Evolutionary conservation across 352 stramenopile species (phyloP).

Genomic region (Albugo candida): DNA sequence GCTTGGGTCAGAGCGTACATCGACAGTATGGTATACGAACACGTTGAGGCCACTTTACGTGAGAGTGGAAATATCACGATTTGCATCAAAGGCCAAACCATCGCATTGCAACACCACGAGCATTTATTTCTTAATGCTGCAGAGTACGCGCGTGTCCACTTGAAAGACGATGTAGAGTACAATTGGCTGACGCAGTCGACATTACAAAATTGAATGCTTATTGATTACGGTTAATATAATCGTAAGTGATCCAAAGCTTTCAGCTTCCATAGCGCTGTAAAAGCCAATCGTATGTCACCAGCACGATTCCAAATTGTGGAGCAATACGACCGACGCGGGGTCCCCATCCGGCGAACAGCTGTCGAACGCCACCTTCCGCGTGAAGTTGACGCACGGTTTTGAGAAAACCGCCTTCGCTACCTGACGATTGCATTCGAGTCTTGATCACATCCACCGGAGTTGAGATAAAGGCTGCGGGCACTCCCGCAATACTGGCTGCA

Average conservation of each 20-base stretch:
- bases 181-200: conserved; percentile 17
- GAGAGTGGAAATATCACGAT: conserved; percentile 19
- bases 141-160: conserved; percentile 20
- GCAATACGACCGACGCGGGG: conserved; percentile 53
- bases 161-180: conserved; percentile 16
- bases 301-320: conserved; percentile 65
- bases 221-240: no score
- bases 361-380: conserved; percentile 22
- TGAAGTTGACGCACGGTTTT: conserved; percentile 33
- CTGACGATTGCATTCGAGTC: conserved; percentile 59
- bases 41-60: conserved; percentile 39
- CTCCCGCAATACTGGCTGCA: conserved; percentile 39
- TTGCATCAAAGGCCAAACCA: conserved; percentile 18
- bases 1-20: conserved; percentile 42
- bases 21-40: conserved; percentile 59
- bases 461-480: conserved; percentile 54
- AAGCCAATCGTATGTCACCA: conserved; percentile 66
- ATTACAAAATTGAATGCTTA: no score
- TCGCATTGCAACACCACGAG: conserved; percentile 27
- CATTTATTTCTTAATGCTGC: conserved; percentile 65
- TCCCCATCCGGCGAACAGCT: conserved; percentile 48
- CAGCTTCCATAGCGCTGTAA: conserved; percentile 23
- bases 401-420: conserved; percentile 17
- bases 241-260: no score
- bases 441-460: conserved; percentile 61